Percentiles rank a stretch among this genome's conserved stretches.
These are phyloP conservation scores for Yamadazyma aaseri DNA, from an alignment of 1,139 yeast genomes.

Conservation along the genomic window DNA sequence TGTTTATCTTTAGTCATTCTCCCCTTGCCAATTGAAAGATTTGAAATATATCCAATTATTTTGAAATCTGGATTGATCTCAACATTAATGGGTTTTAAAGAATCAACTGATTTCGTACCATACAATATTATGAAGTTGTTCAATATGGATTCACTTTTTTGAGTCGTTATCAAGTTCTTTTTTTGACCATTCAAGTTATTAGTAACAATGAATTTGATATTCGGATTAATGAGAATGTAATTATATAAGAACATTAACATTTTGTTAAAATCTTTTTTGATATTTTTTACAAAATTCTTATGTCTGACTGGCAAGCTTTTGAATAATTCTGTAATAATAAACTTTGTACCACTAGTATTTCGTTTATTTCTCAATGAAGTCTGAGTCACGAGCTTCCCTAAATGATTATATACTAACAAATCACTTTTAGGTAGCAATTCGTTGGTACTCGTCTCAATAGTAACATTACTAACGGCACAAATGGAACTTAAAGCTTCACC, in stretches of 20 bases:
- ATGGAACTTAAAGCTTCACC: constrained; percentile 84
- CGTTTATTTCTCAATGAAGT: constrained; percentile 47
- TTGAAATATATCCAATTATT: constrained; percentile 65
- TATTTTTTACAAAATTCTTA: constrained; percentile 67
- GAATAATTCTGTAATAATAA: constrained; percentile 54
- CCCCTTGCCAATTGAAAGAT: constrained; percentile 69
- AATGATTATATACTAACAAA: constrained; percentile 47
- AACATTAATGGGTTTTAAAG: constrained; percentile 50
- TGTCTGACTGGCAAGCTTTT: constrained; percentile 69
- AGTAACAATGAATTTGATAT: constrained; percentile 57
- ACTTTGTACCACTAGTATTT: constrained; percentile 52
- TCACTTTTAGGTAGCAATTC: constrained; percentile 56
- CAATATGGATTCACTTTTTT: constrained; percentile 38
- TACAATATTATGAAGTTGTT: constrained; percentile 66
- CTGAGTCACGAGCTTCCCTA: constrained; percentile 46
- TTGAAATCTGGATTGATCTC: constrained; percentile 24
- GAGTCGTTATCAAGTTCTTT: constrained; percentile 47
- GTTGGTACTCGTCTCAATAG: constrained; percentile 55
- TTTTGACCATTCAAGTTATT: constrained; percentile 53
- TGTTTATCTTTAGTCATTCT: constrained; percentile 74
- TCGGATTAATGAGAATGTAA: constrained; percentile 62
- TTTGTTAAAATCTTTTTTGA: constrained; percentile 69
- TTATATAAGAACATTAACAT: constrained; percentile 61
- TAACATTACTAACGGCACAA: constrained; percentile 58
- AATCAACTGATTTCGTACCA: constrained; percentile 64